Evolutionary conservation across 345 rosid genomes (phyloP), one percentile per base, ranked within the genome.

Genomic region (Passiflora organensis): DNA sequence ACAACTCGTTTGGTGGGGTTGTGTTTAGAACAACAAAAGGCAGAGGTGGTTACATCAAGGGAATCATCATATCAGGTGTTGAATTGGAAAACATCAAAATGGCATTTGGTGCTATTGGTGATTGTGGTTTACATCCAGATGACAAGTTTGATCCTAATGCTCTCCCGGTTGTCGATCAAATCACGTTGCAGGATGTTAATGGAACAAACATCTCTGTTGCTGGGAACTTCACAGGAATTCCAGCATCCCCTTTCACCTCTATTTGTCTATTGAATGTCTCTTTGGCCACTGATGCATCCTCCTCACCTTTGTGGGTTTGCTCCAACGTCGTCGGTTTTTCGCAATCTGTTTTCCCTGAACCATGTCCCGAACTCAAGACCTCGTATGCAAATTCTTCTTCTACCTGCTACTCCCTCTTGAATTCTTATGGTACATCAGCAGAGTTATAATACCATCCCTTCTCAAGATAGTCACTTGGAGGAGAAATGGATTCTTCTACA

Each of bases 101-200:
- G 0, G 96, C 95, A 38, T 74, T 91, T 20, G 56, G 73, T 15
- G 87, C 84, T 6, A 53, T 65, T 2, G 95, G 95, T 14, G 65
- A 82, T 65, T 56, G 52, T 0, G 99, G 94, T 22, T 51, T 79
- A n/a, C 99, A 91, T 48, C 91, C 99, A 0, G 96, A 91, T 4
- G 89, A 91, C 59, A 58, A 65, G 15, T 91, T 55, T 34, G 91
- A 91, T 61, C 81, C 82, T 13, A 39, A 74, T n/a, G 98, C 98
- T 17, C 59, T 91, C 28, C 95, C 99, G 0, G 63, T 56, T 12
- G 46, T 91, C 18, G 64, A 71, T 6, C 67, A 51, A 19, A 74
- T 91, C 53, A 73, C 72, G 44, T 45, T 91, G 55, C 62, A 64
- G 65, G 64, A 86, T 51, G 69, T 84, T 37, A 51, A 74, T 4